These are phyloP conservation scores for Akebia trifoliata DNA, from an alignment of 164 flowering plant genomes.

Conservation along the genomic window DNA sequence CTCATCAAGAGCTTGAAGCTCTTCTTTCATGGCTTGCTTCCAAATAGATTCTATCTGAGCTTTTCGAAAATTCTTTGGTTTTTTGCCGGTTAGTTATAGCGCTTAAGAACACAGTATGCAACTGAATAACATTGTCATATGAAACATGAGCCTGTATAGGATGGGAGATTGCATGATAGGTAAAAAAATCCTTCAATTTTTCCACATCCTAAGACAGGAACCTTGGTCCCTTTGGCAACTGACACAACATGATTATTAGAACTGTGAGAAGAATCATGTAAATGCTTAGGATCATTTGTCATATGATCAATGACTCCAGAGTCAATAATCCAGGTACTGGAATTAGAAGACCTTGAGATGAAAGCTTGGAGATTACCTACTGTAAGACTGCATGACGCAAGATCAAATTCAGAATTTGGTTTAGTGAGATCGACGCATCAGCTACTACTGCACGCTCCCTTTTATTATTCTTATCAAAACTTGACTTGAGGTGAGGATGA, in stretches of 20 bases:
- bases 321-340: background rate
- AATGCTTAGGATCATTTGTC: background rate
- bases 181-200: too few relatives aligned
- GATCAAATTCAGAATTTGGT: background rate
- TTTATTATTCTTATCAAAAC: background rate
- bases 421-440: background rate
- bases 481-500: constrained; percentile 7
- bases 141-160: too few relatives aligned
- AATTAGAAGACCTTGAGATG: background rate
- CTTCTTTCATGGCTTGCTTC: too few relatives aligned
- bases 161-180: too few relatives aligned
- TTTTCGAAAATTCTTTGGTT: too few relatives aligned
- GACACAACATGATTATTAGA: background rate
- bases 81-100: too few relatives aligned
- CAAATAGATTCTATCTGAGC: too few relatives aligned
- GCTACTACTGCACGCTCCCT: background rate
- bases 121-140: too few relatives aligned
- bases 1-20: background rate
- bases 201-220: too few relatives aligned
- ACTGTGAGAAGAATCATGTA: background rate
- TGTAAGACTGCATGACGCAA: background rate
- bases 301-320: background rate
- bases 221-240: background rate
- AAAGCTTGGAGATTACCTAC: background rate
- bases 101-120: too few relatives aligned